Evolutionary conservation across 805 yeast species (phyloP), one percentile per base, ranked within the genome.

Genomic region (Candida loeiensis): DNA sequence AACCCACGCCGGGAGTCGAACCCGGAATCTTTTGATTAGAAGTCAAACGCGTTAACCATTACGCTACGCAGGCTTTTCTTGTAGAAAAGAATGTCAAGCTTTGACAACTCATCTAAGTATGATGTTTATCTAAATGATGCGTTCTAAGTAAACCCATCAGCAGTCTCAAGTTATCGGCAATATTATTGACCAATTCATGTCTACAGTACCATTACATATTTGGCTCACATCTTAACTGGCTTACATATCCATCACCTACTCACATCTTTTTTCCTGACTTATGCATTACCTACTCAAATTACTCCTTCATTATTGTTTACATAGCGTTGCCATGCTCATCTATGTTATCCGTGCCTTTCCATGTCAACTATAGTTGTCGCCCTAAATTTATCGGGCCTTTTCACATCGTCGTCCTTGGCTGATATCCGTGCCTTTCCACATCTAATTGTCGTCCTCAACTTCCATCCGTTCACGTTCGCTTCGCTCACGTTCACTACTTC

Each of bases 31-130:
- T 37, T 37, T 37, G 40, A 37, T 37, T 49, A 49, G 53, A 49
- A 49, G 53, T 49, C 53, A 49, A 49, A 49, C 49, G 53, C 53
- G 53, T 45, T 49, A 49, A 49, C 52, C 50, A 47, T 47, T 47
- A 47, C 50, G 50, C 50, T 44, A 47, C 50, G 48, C 48, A 44
- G 50, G 50, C 50, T 19, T 11, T 5, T 14, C 13, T 4, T n/a
- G n/a, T n/a, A n/a, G n/a, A n/a, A n/a, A n/a, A n/a, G n/a, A n/a
- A n/a, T n/a, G n/a, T n/a, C n/a, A n/a, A n/a, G n/a, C n/a, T n/a
- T n/a, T n/a, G n/a, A n/a, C n/a, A n/a, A n/a, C n/a, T n/a, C n/a
- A n/a, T n/a, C n/a, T n/a, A n/a, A n/a, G n/a, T n/a, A n/a, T n/a
- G n/a, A n/a, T n/a, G n/a, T n/a, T n/a, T n/a, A n/a, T n/a, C n/a